Base-by-base conservation (phyloP, 371 early-diverging fungal species). In the Nematocida homosporus region DNA sequence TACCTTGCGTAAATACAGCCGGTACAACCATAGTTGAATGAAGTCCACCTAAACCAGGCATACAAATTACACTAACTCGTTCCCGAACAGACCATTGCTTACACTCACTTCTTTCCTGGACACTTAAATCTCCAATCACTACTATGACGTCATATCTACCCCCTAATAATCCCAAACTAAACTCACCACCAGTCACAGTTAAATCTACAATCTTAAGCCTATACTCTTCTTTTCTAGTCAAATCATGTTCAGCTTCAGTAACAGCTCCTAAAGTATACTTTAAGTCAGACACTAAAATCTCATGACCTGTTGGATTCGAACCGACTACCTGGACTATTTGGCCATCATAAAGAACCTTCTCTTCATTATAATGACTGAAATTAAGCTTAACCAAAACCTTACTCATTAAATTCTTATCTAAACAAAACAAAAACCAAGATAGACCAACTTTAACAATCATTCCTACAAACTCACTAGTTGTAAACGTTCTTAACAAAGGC, bases 1-100 rank as follows among this genome's bases (percentile, higher is more conserved):
- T n/a, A n/a, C 10, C 29, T 6, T 54, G n/a, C 6, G 42, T 16
- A 32, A 48, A 72, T 55, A 53, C 38, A 13, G 60, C 54, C n/a
- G 75, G 75, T 30, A 52, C 60, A 2, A 42, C 34, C 75, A 72
- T 72, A 16, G 47, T 41, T 13, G 48, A 25, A n/a, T 72, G 20
- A 18, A 61, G 6, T 1, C 61, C 59, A 38, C 42, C 63, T n/a
- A 6, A 10, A 3, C 6, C n/a, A n/a, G 75, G 75, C 8, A 72
- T 30, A 5, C n/a, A 37, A 8, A 66, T 13, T 13, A 61, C 37
- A 10, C 23, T 42, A 0, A 10, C 29, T 1, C 16, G 50, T 34
- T 52, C 25, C 1, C 0, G 1, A 30, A 3, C 27, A 13, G n/a
- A 13, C 1, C 44, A 3, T 10, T 42, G n/a, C 37, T 61, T 38